phyloP scores from a whole-genome alignment of 805 yeast genomes.

The Saccharomycopsis selenospora region DNA sequence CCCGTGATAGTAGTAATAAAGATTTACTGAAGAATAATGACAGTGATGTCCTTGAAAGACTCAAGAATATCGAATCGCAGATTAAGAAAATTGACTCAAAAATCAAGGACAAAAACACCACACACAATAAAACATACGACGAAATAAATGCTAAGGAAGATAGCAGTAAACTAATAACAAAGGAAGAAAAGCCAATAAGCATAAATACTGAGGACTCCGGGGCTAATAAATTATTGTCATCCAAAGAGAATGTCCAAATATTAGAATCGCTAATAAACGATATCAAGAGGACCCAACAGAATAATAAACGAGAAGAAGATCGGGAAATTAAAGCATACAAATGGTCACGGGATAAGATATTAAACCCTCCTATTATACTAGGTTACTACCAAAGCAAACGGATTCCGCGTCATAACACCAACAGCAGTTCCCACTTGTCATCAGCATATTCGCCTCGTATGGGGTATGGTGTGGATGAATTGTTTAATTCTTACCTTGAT shows the following conservation, averaged over 20 bases:
- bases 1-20: neutral
- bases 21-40: neutral
- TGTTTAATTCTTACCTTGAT: neutral
- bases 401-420: neutral
- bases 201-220: neutral
- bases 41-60: neutral
- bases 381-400: neutral
- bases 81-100: constrained; percentile 1
- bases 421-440: no score
- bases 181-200: neutral
- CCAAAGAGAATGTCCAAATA: constrained; percentile 16
- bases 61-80: neutral
- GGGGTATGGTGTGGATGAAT: no score
- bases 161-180: no score
- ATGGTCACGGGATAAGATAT: constrained; percentile 18
- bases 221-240: constrained; percentile 7
- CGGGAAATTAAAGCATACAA: constrained; percentile 17
- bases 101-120: no score
- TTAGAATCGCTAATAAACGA: constrained; percentile 16
- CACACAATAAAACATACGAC: no score
- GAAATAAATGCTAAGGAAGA: no score
- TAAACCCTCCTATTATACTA: constrained; percentile 11
- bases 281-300: constrained; percentile 12
- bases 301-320: constrained; percentile 11
- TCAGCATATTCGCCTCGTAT: neutral